Base-by-base conservation (phyloP, 305 asterid species). In the Andrographis paniculata region DNA sequence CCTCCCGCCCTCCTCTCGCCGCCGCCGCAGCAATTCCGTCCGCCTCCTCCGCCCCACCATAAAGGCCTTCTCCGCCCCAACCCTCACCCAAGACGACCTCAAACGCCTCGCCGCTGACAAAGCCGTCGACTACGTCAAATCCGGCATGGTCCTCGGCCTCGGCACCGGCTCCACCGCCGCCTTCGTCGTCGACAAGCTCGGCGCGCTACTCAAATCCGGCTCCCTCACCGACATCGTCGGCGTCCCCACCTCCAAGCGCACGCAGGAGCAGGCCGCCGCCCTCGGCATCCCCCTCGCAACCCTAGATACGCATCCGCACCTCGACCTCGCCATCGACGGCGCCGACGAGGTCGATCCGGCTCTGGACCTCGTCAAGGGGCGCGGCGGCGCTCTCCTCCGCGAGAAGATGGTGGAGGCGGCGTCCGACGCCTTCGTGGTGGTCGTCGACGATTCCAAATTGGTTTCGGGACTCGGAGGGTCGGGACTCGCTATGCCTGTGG, bases 161-260 rank as follows among this genome's bases (percentile, higher is more conserved):
- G 97, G 96, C 31, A 87, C 96, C 35, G 96, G 96, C 56, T 87
- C 96, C 67, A 87, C 96, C 45, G 95, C 95, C 71, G 96, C 96
- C 52, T 87, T 87, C 66, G 96, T 84, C 14, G 96, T 87, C 11
- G 71, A 91, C 58, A 84, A 79, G 65, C 82, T 88, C 50, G 95
- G 95, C 46, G 69, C 65, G 53, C 80, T 82, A 18, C 62, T 88
- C 24, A 60, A 77, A 46, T 66, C 83, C 56, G 94, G 97, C n/a
- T 45, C 62, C 6, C 79, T 88, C 44, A 66, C 89, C 1, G 52
- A 76, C 65, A 88, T 88, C 31, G 82, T 88, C 10, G 93, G 95
- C 38, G 87, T 88, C 5, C 97, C 97, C 50, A 88, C 95, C 8
- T 88, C 97, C 0, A 82, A 82, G 33, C 74, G 97, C 24, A 88